phyloP scores from a whole-genome alignment of 495 filamentous ascomycete genomes.

The Alectoria sarmentosa region DNA sequence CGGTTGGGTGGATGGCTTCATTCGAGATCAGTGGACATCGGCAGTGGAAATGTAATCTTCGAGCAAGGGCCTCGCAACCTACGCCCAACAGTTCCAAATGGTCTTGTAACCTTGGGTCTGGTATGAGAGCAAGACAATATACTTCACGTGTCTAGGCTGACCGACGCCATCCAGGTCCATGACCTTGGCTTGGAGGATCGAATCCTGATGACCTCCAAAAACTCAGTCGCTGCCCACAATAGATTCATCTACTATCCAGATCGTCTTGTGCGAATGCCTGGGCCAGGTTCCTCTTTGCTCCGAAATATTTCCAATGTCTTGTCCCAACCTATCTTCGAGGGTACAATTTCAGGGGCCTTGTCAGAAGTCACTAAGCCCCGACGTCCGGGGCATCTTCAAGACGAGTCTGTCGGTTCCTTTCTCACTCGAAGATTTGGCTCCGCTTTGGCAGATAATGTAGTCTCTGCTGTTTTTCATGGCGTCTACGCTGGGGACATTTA shows the following conservation, averaged over 20 bases:
- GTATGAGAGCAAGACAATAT: conserved; percentile 33
- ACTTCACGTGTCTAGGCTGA: conserved; percentile 6
- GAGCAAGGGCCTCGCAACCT: conserved; percentile 84
- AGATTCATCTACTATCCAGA: conserved; percentile 94
- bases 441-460: conserved; percentile 61
- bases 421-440: conserved; percentile 49
- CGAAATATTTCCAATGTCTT: conserved; percentile 33
- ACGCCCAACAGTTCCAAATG: conserved; percentile 42
- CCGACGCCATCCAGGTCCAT: conserved; percentile 45
- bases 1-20: conserved; percentile 80
- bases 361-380: conserved; percentile 34
- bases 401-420: conserved; percentile 71
- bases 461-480: conserved; percentile 77
- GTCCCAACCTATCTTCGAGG: conserved; percentile 58
- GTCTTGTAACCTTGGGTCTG: conserved; percentile 47
- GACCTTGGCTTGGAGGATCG: conserved; percentile 55
- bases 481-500: conserved; percentile 91
- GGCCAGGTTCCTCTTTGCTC: conserved; percentile 30
- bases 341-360: conserved; percentile 35
- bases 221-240: conserved; percentile 45
- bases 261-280: conserved; percentile 67
- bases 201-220: conserved; percentile 49
- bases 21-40: conserved; percentile 56
- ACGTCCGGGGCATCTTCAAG: conserved; percentile 33
- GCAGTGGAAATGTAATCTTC: conserved; percentile 58